Evolutionary conservation across 441 rosid genomes (phyloP), one percentile per base, ranked within the genome.

Genomic region (Adansonia rubrostipa): DNA sequence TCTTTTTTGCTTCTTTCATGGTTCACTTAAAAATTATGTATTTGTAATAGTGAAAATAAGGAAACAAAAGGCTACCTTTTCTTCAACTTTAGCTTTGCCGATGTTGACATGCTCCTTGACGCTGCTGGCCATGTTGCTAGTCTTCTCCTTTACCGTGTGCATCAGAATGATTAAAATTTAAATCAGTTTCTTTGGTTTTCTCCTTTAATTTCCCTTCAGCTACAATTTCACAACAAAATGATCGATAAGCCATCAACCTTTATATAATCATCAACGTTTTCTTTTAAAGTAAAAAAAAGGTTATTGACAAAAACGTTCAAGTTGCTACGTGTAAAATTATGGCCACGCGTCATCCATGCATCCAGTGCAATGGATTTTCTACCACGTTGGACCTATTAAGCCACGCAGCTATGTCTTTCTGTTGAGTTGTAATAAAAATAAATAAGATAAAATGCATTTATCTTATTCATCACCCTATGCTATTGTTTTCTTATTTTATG

Each of bases 71-170:
- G 2, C n/a, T 28, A 4, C 94, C 89, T 92, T 85, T 40, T 89
- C 92, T 77, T 89, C 86, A 4, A 78, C 88, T 85, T 89, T 87
- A 28, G 96, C 92, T 53, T 64, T 79, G 77, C 85, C 82, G 33
- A 89, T 83, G 82, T 84, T 79, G 10, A 89, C n/a, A 69, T 88
- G 89, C 84, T 88, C 91, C 80, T 89, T 91, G 62, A 90, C 91
- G 66, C 87, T 80, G 77, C 97, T 87, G 61, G 92, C 93, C 82
- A 87, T 77, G 84, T 92, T 87, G 76, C 90, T 90, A 42, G 91
- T 78, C 85, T 92, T 95, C 81, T 90, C 86, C 82, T 83, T 89
- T 2, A 90, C 89, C 1, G 60, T 4, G 7, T 75, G 71, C 78
- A 75, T 75, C 1, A 7, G 47, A 8, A 3, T 24, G 36, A 67